These are phyloP conservation scores for Fusarium hainanense DNA, from an alignment of 2,329 filamentous ascomycete species.

Conservation along the genomic window DNA sequence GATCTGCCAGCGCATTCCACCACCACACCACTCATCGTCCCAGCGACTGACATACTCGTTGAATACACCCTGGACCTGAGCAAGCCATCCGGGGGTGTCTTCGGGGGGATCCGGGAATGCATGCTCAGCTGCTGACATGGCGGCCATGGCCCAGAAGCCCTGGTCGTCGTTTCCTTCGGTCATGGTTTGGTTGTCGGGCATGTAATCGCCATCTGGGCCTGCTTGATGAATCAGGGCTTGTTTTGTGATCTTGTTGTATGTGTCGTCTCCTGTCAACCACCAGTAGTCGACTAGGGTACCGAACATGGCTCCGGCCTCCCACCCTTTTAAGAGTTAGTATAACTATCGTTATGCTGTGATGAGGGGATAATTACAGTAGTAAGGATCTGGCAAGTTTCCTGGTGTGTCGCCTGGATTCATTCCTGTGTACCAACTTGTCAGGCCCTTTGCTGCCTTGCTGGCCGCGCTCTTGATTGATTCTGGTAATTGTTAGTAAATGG, in stretches of 20 bases:
- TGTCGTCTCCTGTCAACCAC: constrained; percentile 73
- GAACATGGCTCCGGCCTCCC: constrained; percentile 79
- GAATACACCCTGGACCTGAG: constrained; percentile 81
- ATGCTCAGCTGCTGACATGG: constrained; percentile 81
- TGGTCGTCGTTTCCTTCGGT: constrained; percentile 79
- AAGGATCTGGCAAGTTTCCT: constrained; percentile 68
- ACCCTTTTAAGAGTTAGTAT: constrained; percentile 58
- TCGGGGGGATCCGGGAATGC: constrained; percentile 75
- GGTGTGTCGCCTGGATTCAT: constrained; percentile 69
- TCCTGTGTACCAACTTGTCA: constrained; percentile 64
- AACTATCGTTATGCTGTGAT: constrained; percentile 38
- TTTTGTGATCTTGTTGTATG: constrained; percentile 70
- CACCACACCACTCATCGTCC: constrained; percentile 72
- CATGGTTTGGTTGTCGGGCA: constrained; percentile 73
- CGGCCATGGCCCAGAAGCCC: constrained; percentile 87
- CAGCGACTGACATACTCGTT: constrained; percentile 80
- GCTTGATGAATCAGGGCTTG: constrained; percentile 71
- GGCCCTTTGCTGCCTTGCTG: constrained; percentile 58
- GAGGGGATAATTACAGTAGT: constrained; percentile 68
- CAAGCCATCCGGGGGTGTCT: constrained; percentile 77
- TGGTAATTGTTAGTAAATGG: constrained; percentile 39
- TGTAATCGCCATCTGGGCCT: constrained; percentile 69
- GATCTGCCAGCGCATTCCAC: constrained; percentile 88
- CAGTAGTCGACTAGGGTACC: constrained; percentile 78
- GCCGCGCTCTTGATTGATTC: constrained; percentile 63